phyloP scores from a whole-genome alignment of 305 asterid species.

The Lippia alba region DNA sequence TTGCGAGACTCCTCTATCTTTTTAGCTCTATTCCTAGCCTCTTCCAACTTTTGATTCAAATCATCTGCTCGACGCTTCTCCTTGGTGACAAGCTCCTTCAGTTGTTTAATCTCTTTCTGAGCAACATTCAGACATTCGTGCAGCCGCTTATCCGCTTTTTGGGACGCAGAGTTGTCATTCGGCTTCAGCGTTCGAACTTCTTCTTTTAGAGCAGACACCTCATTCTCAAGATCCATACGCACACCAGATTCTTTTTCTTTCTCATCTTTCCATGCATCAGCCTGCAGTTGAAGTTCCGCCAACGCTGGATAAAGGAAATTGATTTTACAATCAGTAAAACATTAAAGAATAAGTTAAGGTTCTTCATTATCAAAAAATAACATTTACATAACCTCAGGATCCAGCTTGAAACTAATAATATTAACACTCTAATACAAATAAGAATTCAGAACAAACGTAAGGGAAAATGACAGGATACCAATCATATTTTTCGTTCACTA shows the following conservation, averaged over 20 bases:
- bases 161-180: slow-evolving; percentile 40
- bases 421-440: not conserved
- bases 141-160: slow-evolving; percentile 49
- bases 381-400: not conserved
- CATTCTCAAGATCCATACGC: slow-evolving; percentile 65
- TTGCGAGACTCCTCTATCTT: slow-evolving; percentile 52
- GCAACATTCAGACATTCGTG: slow-evolving; percentile 47
- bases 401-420: slow-evolving; percentile 8
- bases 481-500: slow-evolving; percentile 40
- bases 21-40: slow-evolving; percentile 47
- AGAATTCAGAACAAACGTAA: slow-evolving; percentile 7
- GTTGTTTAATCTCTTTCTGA: slow-evolving; percentile 57
- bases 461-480: slow-evolving; percentile 40
- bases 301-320: slow-evolving; percentile 47
- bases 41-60: slow-evolving; percentile 62
- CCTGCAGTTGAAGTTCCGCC: slow-evolving; percentile 55
- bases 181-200: slow-evolving; percentile 63
- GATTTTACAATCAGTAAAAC: slow-evolving; percentile 14
- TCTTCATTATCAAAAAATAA: not conserved
- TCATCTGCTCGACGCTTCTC: slow-evolving; percentile 63
- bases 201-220: slow-evolving; percentile 62
- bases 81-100: slow-evolving; percentile 63
- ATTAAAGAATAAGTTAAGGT: slow-evolving; percentile 1
- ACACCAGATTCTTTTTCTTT: slow-evolving; percentile 59
- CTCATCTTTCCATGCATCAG: slow-evolving; percentile 55